These are phyloP conservation scores for Penicillium bialowiezense DNA, from an alignment of 495 filamentous ascomycete genomes.

Conservation along the genomic window DNA sequence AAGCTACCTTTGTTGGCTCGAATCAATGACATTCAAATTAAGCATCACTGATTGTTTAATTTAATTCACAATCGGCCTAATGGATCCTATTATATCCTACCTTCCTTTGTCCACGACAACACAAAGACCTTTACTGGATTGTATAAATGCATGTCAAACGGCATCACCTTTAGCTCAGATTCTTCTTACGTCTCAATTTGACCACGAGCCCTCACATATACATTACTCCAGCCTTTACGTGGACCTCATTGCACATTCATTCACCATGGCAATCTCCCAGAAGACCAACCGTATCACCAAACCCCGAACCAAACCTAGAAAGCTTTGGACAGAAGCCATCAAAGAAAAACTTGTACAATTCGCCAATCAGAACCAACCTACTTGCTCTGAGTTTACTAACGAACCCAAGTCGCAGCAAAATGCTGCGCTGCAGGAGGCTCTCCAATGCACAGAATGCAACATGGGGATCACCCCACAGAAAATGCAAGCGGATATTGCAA, in stretches of 20 bases:
- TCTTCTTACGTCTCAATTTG: not conserved
- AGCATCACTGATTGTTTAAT: not conserved
- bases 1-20: not conserved
- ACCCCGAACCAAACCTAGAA: not conserved
- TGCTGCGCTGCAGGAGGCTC: constrained; percentile 28
- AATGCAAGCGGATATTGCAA: constrained; percentile 23
- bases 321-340: not conserved
- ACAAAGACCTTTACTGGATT: not conserved
- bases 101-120: not conserved
- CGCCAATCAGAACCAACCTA: not conserved
- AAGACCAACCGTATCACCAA: not conserved
- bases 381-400: not conserved
- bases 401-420: constrained; percentile 4
- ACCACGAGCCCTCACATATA: not conserved
- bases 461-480: constrained; percentile 14
- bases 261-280: not conserved
- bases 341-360: not conserved
- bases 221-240: not conserved
- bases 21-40: not conserved
- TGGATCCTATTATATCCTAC: not conserved
- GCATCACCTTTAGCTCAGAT: not conserved
- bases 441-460: constrained; percentile 27
- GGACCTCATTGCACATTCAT: not conserved
- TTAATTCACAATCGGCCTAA: not conserved
- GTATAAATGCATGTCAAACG: not conserved